Percentiles rank a stretch among this genome's conserved stretches.
These are phyloP conservation scores for Mycosphaerella sp. DNA, from an alignment of 2,329 filamentous ascomycete genomes.

Conservation along the genomic window DNA sequence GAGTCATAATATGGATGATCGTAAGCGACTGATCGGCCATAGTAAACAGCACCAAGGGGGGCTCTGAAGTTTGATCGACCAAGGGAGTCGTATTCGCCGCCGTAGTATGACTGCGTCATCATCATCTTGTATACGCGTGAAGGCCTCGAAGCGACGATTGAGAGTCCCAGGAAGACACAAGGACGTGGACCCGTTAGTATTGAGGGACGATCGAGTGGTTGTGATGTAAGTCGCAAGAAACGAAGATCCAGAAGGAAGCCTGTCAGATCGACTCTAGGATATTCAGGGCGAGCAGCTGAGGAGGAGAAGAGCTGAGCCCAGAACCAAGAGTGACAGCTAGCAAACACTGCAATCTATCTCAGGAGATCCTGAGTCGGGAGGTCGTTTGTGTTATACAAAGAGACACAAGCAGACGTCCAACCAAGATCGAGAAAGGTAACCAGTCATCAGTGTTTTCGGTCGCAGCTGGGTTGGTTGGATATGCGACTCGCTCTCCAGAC, in stretches of 20 bases:
- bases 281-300: conserved; percentile 1
- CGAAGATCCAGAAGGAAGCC: conserved; percentile 5
- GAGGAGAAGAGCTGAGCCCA: conserved; percentile 1
- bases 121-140: conserved; percentile 22
- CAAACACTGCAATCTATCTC: conserved; percentile 17
- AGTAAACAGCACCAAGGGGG: conserved; percentile 21
- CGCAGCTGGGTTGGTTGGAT: conserved; percentile 10
- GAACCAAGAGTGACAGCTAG: conserved; percentile 7
- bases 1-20: conserved; percentile 22
- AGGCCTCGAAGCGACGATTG: not conserved
- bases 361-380: conserved; percentile 3
- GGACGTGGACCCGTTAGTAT: not conserved
- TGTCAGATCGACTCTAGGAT: conserved; percentile 14
- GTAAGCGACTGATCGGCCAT: conserved; percentile 25
- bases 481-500: conserved; percentile 3
- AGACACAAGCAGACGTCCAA: conserved; percentile 8
- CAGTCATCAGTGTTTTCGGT: conserved; percentile 6
- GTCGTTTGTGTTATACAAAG: conserved; percentile 20
- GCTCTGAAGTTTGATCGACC: conserved; percentile 21
- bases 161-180: not conserved
- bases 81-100: conserved; percentile 25
- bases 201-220: not conserved
- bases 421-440: conserved; percentile 12
- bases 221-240: conserved; percentile 12
- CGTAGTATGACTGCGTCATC: conserved; percentile 30